Evolutionary conservation across 2,329 filamentous ascomycete species (phyloP).

Genomic region (Aplosporella prunicola): DNA sequence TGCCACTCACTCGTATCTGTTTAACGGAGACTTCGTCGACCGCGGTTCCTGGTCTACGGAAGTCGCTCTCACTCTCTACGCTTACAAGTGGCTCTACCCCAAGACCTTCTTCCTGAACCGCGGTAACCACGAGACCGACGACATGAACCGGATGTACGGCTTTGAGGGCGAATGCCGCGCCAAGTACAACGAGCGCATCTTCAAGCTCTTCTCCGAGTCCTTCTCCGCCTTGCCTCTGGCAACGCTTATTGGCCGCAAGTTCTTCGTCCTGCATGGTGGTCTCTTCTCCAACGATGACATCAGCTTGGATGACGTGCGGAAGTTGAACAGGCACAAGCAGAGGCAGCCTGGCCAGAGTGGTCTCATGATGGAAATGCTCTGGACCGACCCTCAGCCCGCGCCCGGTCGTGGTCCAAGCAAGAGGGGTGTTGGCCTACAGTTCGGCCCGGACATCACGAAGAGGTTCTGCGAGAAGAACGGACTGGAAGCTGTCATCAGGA

Average conservation of each 20-base stretch:
- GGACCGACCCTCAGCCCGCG: conserved; percentile 87
- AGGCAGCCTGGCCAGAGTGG: conserved; percentile 86
- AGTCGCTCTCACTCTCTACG: conserved; percentile 84
- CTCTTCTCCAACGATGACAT: conserved; percentile 93
- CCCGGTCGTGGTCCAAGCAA: conserved; percentile 90
- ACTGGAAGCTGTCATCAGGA: conserved; percentile 88
- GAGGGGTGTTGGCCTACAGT: conserved; percentile 90
- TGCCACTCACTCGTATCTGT: conserved; percentile 86
- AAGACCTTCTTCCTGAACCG: conserved; percentile 88
- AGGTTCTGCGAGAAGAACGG: conserved; percentile 94
- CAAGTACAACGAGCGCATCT: conserved; percentile 92
- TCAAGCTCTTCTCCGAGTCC: conserved; percentile 96
- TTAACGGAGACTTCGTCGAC: conserved; percentile 98
- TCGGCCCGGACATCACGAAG: conserved; percentile 93
- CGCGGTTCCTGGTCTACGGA: conserved; percentile 97
- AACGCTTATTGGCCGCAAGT: conserved; percentile 83
- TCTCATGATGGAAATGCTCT: conserved; percentile 99
- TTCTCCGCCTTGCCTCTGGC: conserved; percentile 91
- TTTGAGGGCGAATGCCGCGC: conserved; percentile 98
- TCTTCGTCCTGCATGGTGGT: conserved; percentile 85
- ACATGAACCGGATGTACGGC: conserved; percentile 98
- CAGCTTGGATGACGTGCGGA: conserved; percentile 85
- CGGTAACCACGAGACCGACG: conserved; percentile 97
- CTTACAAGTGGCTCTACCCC: conserved; percentile 92
- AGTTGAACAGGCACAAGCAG: conserved; percentile 82